Conservation (phyloP, 352 stramenopile genomes). For the Phytophthora kernoviae region DNA sequence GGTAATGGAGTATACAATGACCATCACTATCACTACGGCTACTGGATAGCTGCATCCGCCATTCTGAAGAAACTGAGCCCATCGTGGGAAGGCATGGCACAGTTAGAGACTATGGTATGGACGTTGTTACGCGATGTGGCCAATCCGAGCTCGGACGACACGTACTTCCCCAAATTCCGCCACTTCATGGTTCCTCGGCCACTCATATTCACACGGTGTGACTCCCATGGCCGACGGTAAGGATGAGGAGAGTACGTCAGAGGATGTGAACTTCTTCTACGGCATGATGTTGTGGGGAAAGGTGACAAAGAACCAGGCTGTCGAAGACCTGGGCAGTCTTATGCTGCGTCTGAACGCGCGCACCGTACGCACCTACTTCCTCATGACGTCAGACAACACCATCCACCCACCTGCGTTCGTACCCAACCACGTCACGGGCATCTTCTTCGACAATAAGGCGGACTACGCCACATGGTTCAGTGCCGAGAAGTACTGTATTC, state of each 20-base stretch:
- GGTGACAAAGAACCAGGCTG: conserved; percentile 36
- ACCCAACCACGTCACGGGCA: conserved; percentile 63
- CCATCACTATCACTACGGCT: conserved; percentile 72
- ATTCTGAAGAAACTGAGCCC: conserved; percentile 52
- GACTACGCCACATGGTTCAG: conserved; percentile 85
- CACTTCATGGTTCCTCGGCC: conserved; percentile 57
- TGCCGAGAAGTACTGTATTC: conserved; percentile 74
- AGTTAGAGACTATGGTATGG: conserved; percentile 44
- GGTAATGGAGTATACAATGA: conserved; percentile 69
- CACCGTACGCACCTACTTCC: conserved; percentile 61
- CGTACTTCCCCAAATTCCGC: conserved; percentile 51
- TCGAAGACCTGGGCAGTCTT: conserved; percentile 50
- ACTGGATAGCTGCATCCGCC: conserved; percentile 51
- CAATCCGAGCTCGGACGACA: conserved; percentile 43
- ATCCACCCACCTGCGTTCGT: conserved; percentile 57
- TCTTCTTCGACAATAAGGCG: conserved; percentile 81
- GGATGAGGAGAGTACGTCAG: conserved; percentile 53
- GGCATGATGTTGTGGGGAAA: conserved; percentile 61
- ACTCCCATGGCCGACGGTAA: conserved; percentile 48
- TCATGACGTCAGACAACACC: conserved; percentile 60
- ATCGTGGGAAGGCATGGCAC: conserved; percentile 29
- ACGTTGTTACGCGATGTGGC: conserved; percentile 55
- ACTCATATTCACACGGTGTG: conserved; percentile 58
- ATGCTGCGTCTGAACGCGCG: conserved; percentile 54
- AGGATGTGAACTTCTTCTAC: conserved; percentile 67